Base-by-base conservation (phyloP, 495 filamentous ascomycete genomes). In the Neurospora sp. region DNA sequence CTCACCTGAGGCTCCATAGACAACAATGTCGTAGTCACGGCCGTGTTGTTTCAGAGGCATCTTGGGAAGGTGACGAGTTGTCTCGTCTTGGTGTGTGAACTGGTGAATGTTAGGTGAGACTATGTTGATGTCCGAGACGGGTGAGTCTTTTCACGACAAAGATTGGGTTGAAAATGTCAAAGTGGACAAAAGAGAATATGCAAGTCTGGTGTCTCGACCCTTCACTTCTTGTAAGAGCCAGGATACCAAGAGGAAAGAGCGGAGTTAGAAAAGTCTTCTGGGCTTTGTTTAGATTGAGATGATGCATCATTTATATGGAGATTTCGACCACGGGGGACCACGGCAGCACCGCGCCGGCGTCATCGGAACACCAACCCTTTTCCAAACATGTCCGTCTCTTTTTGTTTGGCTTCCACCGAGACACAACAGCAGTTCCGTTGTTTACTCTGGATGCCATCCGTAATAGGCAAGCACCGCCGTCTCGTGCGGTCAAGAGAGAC, bases 11-110 rank as follows among this genome's bases (percentile, higher is more conserved):
- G 94, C 94, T 22, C 95, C 95, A 41, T 95, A 88, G 40, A 98
- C 84, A 20, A 97, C 85, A 69, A 97, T 74, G 76, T 97, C 94
- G 81, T 96, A 98, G 80, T 91, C 85, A 71, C 89, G 89, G 77
- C 80, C 46, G 70, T 86, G 84, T 22, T 85, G 75, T 70, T 83
- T 85, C 70, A 79, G 76, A 11, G 80, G 40, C 84, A 86, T 86
- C 39, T 44, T 75, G 71, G 4, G 11, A 66, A 3, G 12, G 0
- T 61, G 44, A 41, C 31, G 27, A 16, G 66, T 6, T 53, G 27
- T 27, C 27, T 4, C 22, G 27, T 9, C 27, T 61, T 61, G 35
- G 27, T 35, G 4, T 61, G 27, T 35, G 35, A 35, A 35, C 35
- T 35, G 5, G 41, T 22, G 2, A 41, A 53, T 5, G 41, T 37